Evolutionary conservation across 2,329 filamentous ascomycete genomes (phyloP), one percentile per base, ranked within the genome.

Genomic region (Ustulina deusta): DNA sequence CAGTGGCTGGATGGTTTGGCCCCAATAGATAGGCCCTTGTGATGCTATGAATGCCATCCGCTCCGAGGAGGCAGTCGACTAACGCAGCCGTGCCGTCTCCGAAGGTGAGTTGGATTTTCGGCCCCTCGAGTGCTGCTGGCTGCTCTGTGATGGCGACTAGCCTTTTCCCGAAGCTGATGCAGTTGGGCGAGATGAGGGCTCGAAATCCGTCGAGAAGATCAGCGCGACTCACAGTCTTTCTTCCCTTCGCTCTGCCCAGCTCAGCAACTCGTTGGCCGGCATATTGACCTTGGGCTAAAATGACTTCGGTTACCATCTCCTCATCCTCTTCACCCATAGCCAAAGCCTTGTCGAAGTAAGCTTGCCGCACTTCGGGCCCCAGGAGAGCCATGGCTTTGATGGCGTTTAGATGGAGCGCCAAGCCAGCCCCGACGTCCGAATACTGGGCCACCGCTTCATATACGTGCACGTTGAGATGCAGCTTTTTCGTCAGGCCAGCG

Each of bases 321-420:
- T 74, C 65, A n/a, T 79, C 72, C 65, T 77, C 76, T 5, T 76
- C 75, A 46, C 73, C 75, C 71, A 78, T 76, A 13, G 54, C 61
- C 32, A 74, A 70, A 6, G 77, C 76, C 49, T 75, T 75, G 22
- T 79, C 72, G 27, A 76, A 72, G 67, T 79, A 79, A 6, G 76
- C 76, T 49, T 76, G 66, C n/a, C 67, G 60, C 9, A 79, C 71
- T 59, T 80, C 75, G 20, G 77, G 76, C 0, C 78, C 77, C 42
- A 82, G 75, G 2, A 81, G 74, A 0, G 69, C 46, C 74, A 81
- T 77, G 13, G 79, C 77, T 38, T 73, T 72, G 65, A 79, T 76
- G 10, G 75, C 80, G 68, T 82, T 83, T 6, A 69, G 68, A 51
- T 80, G 78, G n/a, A 83, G 71, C 1, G 79, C 80, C 13, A 82